Conservation (phyloP, 2,329 filamentous ascomycete species). For the Aplosporella prunicola region DNA sequence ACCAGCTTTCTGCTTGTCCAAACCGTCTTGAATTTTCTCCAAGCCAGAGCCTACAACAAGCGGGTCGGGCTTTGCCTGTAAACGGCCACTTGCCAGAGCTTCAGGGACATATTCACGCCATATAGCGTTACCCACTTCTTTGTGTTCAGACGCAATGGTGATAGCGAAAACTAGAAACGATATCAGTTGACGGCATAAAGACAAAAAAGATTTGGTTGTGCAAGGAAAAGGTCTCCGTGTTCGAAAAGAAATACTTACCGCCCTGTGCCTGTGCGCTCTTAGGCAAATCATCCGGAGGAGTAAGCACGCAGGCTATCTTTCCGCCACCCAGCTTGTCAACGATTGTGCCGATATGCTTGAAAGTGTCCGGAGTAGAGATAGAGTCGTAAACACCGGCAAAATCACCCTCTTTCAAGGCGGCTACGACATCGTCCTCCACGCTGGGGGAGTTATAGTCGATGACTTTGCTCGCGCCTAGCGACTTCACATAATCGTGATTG, state of each 20-base stretch:
- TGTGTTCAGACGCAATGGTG: constrained; percentile 15
- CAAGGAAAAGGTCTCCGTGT: too few relatives aligned
- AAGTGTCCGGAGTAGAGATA: constrained; percentile 12
- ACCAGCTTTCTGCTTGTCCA: constrained; percentile 19
- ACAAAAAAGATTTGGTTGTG: too few relatives aligned
- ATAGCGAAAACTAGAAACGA: constrained; percentile 1
- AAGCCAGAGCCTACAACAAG: constrained; percentile 21
- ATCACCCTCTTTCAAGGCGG: constrained; percentile 23
- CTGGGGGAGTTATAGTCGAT: constrained; percentile 25
- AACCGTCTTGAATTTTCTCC: constrained; percentile 18
- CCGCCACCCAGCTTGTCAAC: neutral
- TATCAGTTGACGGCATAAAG: too few relatives aligned
- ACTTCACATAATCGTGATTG: constrained; percentile 25
- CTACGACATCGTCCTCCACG: constrained; percentile 28
- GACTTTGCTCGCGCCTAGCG: constrained; percentile 21
- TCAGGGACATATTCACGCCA: constrained; percentile 26
- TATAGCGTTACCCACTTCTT: constrained; percentile 22
- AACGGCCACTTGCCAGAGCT: constrained; percentile 21
- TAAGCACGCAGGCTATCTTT: neutral
- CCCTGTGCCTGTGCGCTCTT: neutral
- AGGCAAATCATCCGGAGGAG: constrained; percentile 4
- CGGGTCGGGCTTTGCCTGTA: constrained; percentile 24
- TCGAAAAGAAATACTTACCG: neutral
- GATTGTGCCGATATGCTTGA: neutral
- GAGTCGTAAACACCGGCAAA: constrained; percentile 34